phyloP scores from a whole-genome alignment of 73 alveolate species.

The Breviolum minutum region DNA sequence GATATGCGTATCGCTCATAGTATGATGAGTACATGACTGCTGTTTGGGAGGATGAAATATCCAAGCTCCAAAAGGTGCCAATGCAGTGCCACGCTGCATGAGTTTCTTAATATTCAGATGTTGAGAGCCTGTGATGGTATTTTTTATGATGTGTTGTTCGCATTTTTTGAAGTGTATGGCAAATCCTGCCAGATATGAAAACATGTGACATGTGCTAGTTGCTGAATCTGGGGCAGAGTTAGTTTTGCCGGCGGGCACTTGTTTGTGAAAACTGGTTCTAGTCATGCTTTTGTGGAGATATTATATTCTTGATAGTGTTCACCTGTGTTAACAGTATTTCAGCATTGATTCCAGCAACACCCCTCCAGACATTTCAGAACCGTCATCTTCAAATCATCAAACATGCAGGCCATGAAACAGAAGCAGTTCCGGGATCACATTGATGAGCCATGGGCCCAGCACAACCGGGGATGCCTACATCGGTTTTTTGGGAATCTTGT shows the following conservation, averaged over 20 bases:
- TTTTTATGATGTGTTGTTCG: neutral
- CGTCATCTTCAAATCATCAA: neutral
- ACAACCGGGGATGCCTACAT: too few relatives aligned
- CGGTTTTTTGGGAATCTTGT: too few relatives aligned
- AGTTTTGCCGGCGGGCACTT: too few relatives aligned
- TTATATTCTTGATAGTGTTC: too few relatives aligned
- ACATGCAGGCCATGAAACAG: conserved; percentile 86
- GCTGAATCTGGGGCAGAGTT: too few relatives aligned
- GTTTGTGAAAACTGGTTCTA: too few relatives aligned
- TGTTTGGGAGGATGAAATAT: conserved; percentile 58
- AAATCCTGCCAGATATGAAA: too few relatives aligned
- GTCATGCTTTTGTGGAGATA: too few relatives aligned
- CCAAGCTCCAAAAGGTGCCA: conserved; percentile 75
- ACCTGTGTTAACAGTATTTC: too few relatives aligned
- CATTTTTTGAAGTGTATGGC: neutral
- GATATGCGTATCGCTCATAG: too few relatives aligned
- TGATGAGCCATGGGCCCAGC: conserved; percentile 64
- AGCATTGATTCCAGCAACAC: neutral
- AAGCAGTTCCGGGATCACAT: conserved; percentile 91
- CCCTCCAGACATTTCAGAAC: neutral
- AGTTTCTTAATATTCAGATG: neutral
- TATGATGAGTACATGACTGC: too few relatives aligned
- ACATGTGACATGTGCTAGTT: too few relatives aligned
- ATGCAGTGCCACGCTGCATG: neutral
- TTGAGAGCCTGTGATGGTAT: neutral